Conservation (phyloP, 805 yeast species). For the Priceomyces medius region DNA sequence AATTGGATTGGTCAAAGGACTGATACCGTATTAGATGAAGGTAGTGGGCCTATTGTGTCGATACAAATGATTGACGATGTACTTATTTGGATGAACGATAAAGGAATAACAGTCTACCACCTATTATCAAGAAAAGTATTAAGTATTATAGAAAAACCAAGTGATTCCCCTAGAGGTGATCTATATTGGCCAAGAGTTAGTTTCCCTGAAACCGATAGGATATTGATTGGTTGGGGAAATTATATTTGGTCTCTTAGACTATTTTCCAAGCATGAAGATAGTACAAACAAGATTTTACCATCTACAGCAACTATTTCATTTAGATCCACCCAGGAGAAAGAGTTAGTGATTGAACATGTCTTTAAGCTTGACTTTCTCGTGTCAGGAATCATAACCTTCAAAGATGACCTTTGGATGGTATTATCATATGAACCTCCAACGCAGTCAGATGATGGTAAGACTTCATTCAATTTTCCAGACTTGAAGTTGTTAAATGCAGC, state of each 20-base stretch:
- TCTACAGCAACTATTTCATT: conserved; percentile 55
- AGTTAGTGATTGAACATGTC: conserved; percentile 47
- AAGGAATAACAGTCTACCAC: conserved; percentile 71
- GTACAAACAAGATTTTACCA: conserved; percentile 43
- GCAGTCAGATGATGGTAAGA: conserved; percentile 16
- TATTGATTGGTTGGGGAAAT: conserved; percentile 81
- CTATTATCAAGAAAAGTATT: conserved; percentile 49
- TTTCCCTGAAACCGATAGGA: conserved; percentile 60
- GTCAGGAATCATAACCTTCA: conserved; percentile 76
- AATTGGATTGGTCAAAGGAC: conserved; percentile 86
- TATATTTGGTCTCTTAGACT: conserved; percentile 69
- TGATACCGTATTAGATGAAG: conserved; percentile 62
- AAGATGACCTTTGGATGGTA: conserved; percentile 66
- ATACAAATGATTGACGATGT: conserved; percentile 63
- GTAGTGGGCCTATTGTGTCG: conserved; percentile 69
- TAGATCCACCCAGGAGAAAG: conserved; percentile 44
- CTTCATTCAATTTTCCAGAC: conserved; percentile 60
- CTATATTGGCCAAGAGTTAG: conserved; percentile 79
- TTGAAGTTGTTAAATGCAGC: conserved; percentile 62
- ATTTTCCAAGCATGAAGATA: conserved; percentile 22
- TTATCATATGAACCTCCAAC: conserved; percentile 50
- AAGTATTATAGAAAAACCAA: conserved; percentile 55
- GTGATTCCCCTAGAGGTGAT: conserved; percentile 62
- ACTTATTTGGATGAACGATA: conserved; percentile 79
- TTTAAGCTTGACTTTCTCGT: conserved; percentile 53